phyloP scores from a whole-genome alignment of 495 filamentous ascomycete genomes.

The Penicillium maclennaniae region DNA sequence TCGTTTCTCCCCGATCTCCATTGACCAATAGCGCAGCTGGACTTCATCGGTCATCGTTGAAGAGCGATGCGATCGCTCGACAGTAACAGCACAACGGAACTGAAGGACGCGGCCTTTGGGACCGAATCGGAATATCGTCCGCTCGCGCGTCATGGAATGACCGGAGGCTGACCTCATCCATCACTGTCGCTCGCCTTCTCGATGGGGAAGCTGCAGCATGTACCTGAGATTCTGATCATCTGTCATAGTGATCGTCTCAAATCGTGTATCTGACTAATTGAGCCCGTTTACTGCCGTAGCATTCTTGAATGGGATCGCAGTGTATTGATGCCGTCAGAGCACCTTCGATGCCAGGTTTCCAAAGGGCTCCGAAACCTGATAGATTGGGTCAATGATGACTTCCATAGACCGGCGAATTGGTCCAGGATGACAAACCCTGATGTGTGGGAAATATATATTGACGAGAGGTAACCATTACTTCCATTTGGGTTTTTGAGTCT shows the following conservation, averaged over 20 bases:
- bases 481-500: neutral
- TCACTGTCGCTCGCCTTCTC: neutral
- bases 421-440: neutral
- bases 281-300: neutral
- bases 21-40: neutral
- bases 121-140: conserved; percentile 9
- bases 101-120: neutral
- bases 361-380: neutral
- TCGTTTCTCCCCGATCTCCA: neutral
- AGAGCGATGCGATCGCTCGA: neutral
- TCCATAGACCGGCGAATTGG: neutral
- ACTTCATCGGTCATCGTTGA: neutral
- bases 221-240: neutral
- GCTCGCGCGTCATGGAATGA: neutral
- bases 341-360: neutral
- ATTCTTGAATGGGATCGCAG: neutral
- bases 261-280: neutral
- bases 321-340: neutral
- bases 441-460: neutral
- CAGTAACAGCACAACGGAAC: neutral
- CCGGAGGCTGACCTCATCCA: conserved; percentile 11
- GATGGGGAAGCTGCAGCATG: neutral
- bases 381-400: conserved; percentile 1
- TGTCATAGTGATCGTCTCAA: neutral
- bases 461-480: neutral